Evolutionary conservation across 2,329 filamentous ascomycete species (phyloP), one percentile per base, ranked within the genome.

Genomic region (Talaromyces sp.): DNA sequence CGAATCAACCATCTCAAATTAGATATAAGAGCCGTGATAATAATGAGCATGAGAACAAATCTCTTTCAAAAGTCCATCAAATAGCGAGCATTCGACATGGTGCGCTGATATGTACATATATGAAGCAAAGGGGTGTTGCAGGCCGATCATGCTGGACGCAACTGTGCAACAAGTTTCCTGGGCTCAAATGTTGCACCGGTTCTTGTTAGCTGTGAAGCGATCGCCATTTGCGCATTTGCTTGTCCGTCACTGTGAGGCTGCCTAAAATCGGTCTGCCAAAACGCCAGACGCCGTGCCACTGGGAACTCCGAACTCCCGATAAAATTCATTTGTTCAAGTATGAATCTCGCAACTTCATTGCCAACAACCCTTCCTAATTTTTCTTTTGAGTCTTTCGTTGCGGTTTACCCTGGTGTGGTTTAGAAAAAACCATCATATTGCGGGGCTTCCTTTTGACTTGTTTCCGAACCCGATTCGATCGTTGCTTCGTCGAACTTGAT

Each of bases 391-490:
- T 56, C 61, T 66, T 70, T 63, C 70, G 66, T 50, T 66, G 64
- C 51, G 66, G 48, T 52, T 52, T 52, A 5, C 48, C 48, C 21
- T 52, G 43, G 22, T 50, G 54, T 21, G 54, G 69, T 45, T 67
- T 58, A 41, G 67, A 64, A 58, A 77, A 77, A 10, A 74, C 70
- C 58, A 77, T 76, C 9, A 71, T 72, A 53, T 70, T 68, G 52
- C 70, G 70, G 35, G 67, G 67, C 62, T 69, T 71, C 59, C 69
- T 69, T 45, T 69, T 70, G 56, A 69, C 66, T 60, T 67, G 69
- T 61, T 76, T 77, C 50, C 73, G 72, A 57, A 77, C 68, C 54
- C 73, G 69, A n/a, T 64, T 65, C n/a, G 65, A 53, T 25, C 52
- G 61, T 53, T 71, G 69, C 3, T 66, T 66, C 9, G 67, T 60